A percentile compares a stretch with the other conserved stretches of the same genome.
phyloP scores from a whole-genome alignment of 208 protist genomes.

The Wallacemonas sp. region DNA sequence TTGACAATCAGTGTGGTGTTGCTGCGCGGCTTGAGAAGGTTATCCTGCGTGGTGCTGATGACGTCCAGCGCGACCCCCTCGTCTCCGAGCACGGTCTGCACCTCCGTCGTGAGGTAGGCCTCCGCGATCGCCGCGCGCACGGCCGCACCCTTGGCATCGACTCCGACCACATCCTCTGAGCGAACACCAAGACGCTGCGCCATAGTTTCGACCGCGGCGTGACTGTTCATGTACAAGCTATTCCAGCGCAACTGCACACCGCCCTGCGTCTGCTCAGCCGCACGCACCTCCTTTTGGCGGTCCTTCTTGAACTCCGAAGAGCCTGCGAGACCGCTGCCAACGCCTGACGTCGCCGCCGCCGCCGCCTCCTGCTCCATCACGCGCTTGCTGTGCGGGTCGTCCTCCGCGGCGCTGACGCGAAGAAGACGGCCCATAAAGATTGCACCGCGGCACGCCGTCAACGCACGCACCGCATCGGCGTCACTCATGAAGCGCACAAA shows the following conservation, averaged over 20 bases:
- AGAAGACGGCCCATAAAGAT: conserved; percentile 92
- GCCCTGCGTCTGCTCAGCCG: conserved; percentile 9
- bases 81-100: conserved; percentile 71
- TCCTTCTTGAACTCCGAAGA: conserved; percentile 68
- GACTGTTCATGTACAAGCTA: conserved; percentile 82
- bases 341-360: conserved; percentile 25
- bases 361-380: conserved; percentile 36
- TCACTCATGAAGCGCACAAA: conserved; percentile 89
- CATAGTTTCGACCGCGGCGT: conserved; percentile 70
- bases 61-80: conserved; percentile 73
- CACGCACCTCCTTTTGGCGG: conserved; percentile 37
- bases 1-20: conserved; percentile 87
- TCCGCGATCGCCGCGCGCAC: conserved; percentile 89
- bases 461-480: conserved; percentile 85
- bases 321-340: conserved; percentile 26
- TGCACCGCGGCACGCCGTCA: conserved; percentile 68
- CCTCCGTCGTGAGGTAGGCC: conserved; percentile 77
- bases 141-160: conserved; percentile 74
- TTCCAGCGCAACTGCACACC: conserved; percentile 53
- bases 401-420: conserved; percentile 58
- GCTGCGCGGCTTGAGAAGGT: conserved; percentile 67
- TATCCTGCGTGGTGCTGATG: conserved; percentile 58
- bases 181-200: conserved; percentile 68
- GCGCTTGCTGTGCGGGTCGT: conserved; percentile 77
- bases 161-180: conserved; percentile 59